Evolutionary conservation across 257 asterid genomes (phyloP).

Genomic region (Anisodus tanguticus): DNA sequence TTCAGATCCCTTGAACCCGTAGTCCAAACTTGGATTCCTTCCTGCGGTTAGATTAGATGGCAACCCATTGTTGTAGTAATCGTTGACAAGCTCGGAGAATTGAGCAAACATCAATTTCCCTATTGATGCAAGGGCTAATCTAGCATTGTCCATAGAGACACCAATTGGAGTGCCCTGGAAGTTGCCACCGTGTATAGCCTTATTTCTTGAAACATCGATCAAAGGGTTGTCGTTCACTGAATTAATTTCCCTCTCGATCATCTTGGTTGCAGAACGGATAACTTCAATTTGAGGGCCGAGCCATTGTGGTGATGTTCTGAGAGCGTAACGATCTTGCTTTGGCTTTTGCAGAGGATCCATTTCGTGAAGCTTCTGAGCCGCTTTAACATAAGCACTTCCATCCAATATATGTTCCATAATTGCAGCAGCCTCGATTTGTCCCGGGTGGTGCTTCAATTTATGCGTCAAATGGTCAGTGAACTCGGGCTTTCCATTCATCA

Average conservation of each 20-base stretch:
- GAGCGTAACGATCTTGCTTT: conserved; percentile 60
- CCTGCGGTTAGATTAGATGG: conserved; percentile 58
- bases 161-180: conserved; percentile 66
- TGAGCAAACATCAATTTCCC: conserved; percentile 60
- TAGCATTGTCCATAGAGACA: conserved; percentile 59
- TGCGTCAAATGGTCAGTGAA: conserved; percentile 60
- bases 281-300: conserved; percentile 63
- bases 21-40: conserved; percentile 59
- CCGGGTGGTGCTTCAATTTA: conserved; percentile 60
- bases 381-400: conserved; percentile 52
- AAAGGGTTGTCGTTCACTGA: conserved; percentile 62
- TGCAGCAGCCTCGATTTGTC: conserved; percentile 63
- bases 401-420: conserved; percentile 60
- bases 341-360: conserved; percentile 58
- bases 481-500: conserved; percentile 60
- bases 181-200: conserved; percentile 59
- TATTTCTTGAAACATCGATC: conserved; percentile 58
- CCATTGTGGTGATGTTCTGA: conserved; percentile 60
- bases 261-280: conserved; percentile 53
- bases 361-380: conserved; percentile 52
- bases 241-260: conserved; percentile 64
- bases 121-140: conserved; percentile 55
- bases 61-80: conserved; percentile 54
- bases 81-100: conserved; percentile 57
- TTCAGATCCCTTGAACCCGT: conserved; percentile 60